Percentiles rank a stretch among this genome's conserved stretches.
These are phyloP conservation scores for Ottelia alismoides DNA, from an alignment of 106 monocot genomes.

Conservation along the genomic window DNA sequence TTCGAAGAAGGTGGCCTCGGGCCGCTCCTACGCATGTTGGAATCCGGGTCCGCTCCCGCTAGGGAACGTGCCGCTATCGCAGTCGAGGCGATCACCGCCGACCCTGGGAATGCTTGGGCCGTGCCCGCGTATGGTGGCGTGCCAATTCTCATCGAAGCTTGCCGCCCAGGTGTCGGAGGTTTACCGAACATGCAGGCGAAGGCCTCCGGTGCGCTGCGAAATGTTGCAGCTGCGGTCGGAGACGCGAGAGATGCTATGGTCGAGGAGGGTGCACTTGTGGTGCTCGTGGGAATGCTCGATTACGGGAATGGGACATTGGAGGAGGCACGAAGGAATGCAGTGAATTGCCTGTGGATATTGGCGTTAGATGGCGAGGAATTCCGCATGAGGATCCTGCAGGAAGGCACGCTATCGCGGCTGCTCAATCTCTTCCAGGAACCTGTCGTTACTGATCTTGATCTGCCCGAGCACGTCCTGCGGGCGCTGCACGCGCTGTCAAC, in stretches of 20 bases:
- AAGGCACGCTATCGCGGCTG: too few relatives aligned
- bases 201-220: constrained; percentile 26
- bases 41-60: too few relatives aligned
- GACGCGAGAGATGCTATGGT: constrained; percentile 30
- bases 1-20: too few relatives aligned
- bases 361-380: too few relatives aligned
- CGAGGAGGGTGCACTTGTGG: constrained; percentile 52
- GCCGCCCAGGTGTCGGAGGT: constrained; percentile 20
- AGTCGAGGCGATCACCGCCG: constrained; percentile 23
- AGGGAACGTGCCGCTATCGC: too few relatives aligned
- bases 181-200: too few relatives aligned
- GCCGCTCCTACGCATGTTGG: too few relatives aligned
- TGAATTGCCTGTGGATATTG: too few relatives aligned
- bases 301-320: constrained; percentile 11
- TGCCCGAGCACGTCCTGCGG: constrained; percentile 22
- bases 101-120: constrained; percentile 35
- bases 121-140: too few relatives aligned
- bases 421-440: constrained; percentile 16
- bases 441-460: constrained; percentile 19
- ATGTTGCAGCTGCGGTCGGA: constrained; percentile 22
- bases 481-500: too few relatives aligned
- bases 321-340: constrained; percentile 14
- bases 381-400: too few relatives aligned
- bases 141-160: constrained; percentile 37
- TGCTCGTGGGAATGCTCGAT: too few relatives aligned